Conservation (phyloP, 768 basidiomycete species). For the Cantharellus anzutake region DNA sequence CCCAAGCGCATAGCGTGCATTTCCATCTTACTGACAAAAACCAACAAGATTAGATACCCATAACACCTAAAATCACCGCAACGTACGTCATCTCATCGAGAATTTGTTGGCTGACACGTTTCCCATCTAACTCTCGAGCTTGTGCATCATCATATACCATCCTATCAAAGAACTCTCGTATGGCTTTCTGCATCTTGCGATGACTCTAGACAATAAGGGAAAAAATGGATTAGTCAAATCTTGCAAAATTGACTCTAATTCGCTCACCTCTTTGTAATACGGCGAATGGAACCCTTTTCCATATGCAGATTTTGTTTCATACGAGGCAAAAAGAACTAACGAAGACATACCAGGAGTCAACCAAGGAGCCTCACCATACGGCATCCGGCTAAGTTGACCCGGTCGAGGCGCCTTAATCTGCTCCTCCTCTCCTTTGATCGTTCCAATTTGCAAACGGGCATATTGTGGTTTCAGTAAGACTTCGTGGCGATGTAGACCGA, state of each 20-base stretch:
- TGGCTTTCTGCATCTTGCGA: slow-evolving; percentile 35
- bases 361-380: slow-evolving; percentile 80
- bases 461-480: slow-evolving; percentile 59
- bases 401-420: slow-evolving; percentile 32
- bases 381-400: slow-evolving; percentile 54
- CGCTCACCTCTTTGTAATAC: slow-evolving; percentile 53
- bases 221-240: not conserved
- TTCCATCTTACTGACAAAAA: slow-evolving; percentile 1
- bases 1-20: slow-evolving; percentile 82
- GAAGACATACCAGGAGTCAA: slow-evolving; percentile 20
- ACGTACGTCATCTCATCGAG: slow-evolving; percentile 60
- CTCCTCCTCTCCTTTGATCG: slow-evolving; percentile 36
- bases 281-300: slow-evolving; percentile 42
- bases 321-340: not conserved
- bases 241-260: not conserved
- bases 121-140: slow-evolving; percentile 75
- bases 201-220: slow-evolving; percentile 30
- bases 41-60: not conserved
- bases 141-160: slow-evolving; percentile 28
- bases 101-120: slow-evolving; percentile 58
- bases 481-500: slow-evolving; percentile 68
- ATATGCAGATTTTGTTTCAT: not conserved
- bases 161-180: slow-evolving; percentile 50
- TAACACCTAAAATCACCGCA: not conserved
- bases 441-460: slow-evolving; percentile 47